Base-by-base conservation (phyloP, 352 stramenopile genomes). In the Globisporangium canariense region DNA sequence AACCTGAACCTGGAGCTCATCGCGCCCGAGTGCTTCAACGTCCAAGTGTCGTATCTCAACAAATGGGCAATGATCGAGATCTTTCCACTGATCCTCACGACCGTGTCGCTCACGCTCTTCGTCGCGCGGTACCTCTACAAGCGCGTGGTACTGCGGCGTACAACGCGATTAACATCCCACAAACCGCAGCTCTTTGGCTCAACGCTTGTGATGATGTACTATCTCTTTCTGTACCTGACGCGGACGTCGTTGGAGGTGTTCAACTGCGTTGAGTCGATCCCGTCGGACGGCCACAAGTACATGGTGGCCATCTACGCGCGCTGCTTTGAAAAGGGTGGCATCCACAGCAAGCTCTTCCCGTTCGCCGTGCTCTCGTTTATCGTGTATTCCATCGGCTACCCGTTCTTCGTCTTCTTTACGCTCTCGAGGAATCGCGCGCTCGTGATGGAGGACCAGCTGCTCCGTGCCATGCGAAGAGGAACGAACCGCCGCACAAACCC, bases 1-100 rank as follows among this genome's bases (percentile, higher is more conserved):
- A 95, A 92, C 41, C 69, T 96, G 41, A 94, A 96, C 58, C 41
- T 96, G 8, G 86, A 96, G 52, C 73, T 96, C 32, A 75, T 89
- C 18, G 86, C 83, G 13, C 88, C 86, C 1, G 87, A 94, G 73
- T 96, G 88, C 52, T 79, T 90, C 45, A 82, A 84, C 45, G 62
- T 90, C 22, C 81, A 84, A 41, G 70, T 96, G 4, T 81, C 79
- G 49, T 96, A 89, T 63, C 62, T 76, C 40, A 89, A 78, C 60
- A 91, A 92, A 53, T 94, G 83, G 83, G 72, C 76, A 36, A 66
- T 80, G 25, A 86, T 91, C 34, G 77, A 90, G 64, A 40, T 81
- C 2, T 78, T 89, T 30, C 82, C 82, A 13, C 30, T 91, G 16
- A 36, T 76, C 16, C 70, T 93, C 45, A 76, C 69, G 2, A 57